Evolutionary conservation across 108 stramenopile genomes (phyloP), one percentile per base, ranked within the genome.

Genomic region (Cyclotella atomus): DNA sequence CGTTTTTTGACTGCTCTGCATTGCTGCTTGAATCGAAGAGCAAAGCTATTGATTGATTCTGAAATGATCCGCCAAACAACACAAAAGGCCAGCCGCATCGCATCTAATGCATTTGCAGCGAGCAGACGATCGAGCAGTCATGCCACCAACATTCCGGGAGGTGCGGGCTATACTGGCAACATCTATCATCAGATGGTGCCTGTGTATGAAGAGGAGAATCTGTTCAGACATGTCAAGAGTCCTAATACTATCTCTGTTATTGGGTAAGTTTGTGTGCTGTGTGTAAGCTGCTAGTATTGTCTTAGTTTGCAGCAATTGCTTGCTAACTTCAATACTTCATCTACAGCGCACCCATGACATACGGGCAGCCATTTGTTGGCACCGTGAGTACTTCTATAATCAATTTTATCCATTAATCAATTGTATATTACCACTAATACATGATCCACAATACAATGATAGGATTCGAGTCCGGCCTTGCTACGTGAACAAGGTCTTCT

Each of bases 271-370:
- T 41, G 12, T 50, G n/a, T n/a, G n/a, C n/a, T n/a, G n/a, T n/a
- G n/a, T n/a, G n/a, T n/a, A n/a, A n/a, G n/a, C n/a, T n/a, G n/a
- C n/a, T 12, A 17, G 38, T 68, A 54, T 62, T 21, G 17, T 75
- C 64, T 49, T 49, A 55, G 0, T 27, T 72, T n/a, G n/a, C n/a
- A n/a, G n/a, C n/a, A n/a, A n/a, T n/a, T n/a, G n/a, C n/a, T n/a
- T n/a, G n/a, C n/a, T n/a, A n/a, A n/a, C n/a, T n/a, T n/a, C n/a
- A n/a, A n/a, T n/a, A n/a, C n/a, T n/a, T n/a, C n/a, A n/a, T n/a
- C n/a, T n/a, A 17, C 54, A 87, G 92, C 24, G 93, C 90, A 55
- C 95, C 95, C 30, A 93, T 94, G 92, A 94, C 95, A 21, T 94
- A 86, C 59, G 95, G 95, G 7, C 95, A 96, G 59, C 95, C 95